Evolutionary conservation across 2,329 filamentous ascomycete species (phyloP).

Genomic region (Sporothrix inflata): DNA sequence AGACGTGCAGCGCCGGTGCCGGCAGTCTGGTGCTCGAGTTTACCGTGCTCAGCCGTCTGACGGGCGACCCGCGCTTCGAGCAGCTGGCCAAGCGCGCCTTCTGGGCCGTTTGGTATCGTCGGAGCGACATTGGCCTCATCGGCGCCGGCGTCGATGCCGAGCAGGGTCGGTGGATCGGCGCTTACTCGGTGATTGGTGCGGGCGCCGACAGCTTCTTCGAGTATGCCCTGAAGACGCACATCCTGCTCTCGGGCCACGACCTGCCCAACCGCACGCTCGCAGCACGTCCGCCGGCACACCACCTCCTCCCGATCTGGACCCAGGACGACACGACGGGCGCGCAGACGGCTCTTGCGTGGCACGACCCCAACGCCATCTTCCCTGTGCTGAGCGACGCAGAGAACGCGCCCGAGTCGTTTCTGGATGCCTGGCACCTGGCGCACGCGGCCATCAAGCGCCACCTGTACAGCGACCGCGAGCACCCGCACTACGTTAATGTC

Average conservation of each 20-base stretch:
- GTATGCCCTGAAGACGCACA: constrained; percentile 92
- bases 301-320: constrained; percentile 7
- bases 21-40: constrained; percentile 94
- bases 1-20: constrained; percentile 96
- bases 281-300: constrained; percentile 7
- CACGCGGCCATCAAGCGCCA: constrained; percentile 88
- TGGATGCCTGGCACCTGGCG: constrained; percentile 81
- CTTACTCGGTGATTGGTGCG: constrained; percentile 91
- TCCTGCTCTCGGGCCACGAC: constrained; percentile 79
- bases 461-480: constrained; percentile 80
- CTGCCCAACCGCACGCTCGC: constrained; percentile 54
- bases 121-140: constrained; percentile 83
- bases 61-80: constrained; percentile 86
- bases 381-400: constrained; percentile 64
- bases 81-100: constrained; percentile 88
- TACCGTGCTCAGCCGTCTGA: constrained; percentile 83
- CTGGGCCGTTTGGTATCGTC: constrained; percentile 91
- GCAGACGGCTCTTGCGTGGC: constrained; percentile 44
- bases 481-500: constrained; percentile 91
- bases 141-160: constrained; percentile 90
- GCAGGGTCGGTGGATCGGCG: constrained; percentile 83
- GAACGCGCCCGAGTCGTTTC: constrained; percentile 75
- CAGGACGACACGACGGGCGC: constrained; percentile 2
- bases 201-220: constrained; percentile 99
- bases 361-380: constrained; percentile 68